Base-by-base conservation (phyloP, 169 alveolate genomes). In the Theileria luwenshuni region DNA sequence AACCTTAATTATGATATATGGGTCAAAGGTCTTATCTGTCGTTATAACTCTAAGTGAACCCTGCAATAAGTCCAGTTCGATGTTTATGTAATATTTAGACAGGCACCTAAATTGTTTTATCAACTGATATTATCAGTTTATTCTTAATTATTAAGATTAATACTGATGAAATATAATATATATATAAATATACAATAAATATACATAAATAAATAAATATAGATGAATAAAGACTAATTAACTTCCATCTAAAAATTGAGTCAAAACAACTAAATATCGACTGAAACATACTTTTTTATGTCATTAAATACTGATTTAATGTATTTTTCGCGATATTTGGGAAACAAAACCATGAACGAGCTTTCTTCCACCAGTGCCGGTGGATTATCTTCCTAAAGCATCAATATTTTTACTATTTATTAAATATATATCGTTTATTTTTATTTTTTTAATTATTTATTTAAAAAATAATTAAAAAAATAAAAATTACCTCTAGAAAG, bases 31-130 rank as follows among this genome's bases (percentile, higher is more conserved):
- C 74, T 97, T 97, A 54, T 93, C 92, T 0, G 99, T 96, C 2
- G 99, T 98, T 79, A 92, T 93, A 15, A 98, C 99, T 0, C 99
- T 94, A 97, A 98, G 96, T 61, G 99, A 98, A 30, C 99, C 99
- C 84, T 98, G 99, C 6, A 96, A 90, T 54, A 98, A 85, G 80
- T 98, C 97, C 38, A 98, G 90, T 73, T 97, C 99, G 21, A 98
- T 98, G 76, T 93, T 92, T 52, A 98, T 88, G 59, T 93, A 93
- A 67, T 92, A 95, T 83, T 92, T 95, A 30, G 90, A 87, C 45
- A 96, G 79, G 0, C 92, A 93, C 69, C 94, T 92, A 32, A 32
- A 32, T 17, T 27, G 5, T 38, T 38, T 10, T 38, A 38, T 38
- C 45, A 5, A 38, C 45, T 38, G 45, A 38, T 38, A 38, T 38